Conservation (phyloP, 106 monocot species). For the Dioscorea alata region DNA sequence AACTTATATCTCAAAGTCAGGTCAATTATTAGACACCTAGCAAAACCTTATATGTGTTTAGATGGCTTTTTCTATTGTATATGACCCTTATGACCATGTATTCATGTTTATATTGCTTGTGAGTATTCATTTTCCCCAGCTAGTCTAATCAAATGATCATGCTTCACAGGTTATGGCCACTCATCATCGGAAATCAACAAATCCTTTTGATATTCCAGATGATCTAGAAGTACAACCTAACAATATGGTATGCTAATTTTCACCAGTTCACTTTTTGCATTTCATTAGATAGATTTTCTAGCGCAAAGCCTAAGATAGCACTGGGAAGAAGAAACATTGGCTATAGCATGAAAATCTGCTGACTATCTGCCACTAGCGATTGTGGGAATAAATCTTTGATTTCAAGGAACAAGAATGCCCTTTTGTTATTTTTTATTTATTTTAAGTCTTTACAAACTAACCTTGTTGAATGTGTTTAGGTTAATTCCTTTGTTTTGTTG, state of each 20-base stretch:
- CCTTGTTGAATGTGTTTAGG: background rate
- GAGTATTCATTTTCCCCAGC: too few species aligned
- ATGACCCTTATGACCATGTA: too few species aligned
- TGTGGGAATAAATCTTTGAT: too few species aligned
- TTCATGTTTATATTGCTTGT: too few species aligned
- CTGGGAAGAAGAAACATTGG: background rate
- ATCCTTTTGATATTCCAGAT: slow-evolving; percentile 79
- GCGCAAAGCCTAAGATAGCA: background rate
- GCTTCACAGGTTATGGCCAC: slow-evolving; percentile 32
- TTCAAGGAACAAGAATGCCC: background rate
- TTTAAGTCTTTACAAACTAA: background rate
- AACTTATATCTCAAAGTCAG: too few species aligned
- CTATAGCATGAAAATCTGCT: background rate
- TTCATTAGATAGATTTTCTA: background rate
- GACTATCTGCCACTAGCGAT: background rate
- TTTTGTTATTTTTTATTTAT: background rate
- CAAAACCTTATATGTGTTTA: too few species aligned
- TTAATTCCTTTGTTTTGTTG: too few species aligned
- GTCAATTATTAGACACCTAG: too few species aligned
- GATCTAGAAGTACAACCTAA: slow-evolving; percentile 38
- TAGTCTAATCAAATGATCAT: background rate
- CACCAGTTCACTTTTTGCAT: too few species aligned
- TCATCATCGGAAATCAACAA: slow-evolving; percentile 47
- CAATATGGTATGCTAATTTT: slow-evolving; percentile 30
- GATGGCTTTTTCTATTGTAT: too few species aligned